Conservation (phyloP, 1,139 yeast genomes). For the Spencermartinsiella ligniputridi region DNA sequence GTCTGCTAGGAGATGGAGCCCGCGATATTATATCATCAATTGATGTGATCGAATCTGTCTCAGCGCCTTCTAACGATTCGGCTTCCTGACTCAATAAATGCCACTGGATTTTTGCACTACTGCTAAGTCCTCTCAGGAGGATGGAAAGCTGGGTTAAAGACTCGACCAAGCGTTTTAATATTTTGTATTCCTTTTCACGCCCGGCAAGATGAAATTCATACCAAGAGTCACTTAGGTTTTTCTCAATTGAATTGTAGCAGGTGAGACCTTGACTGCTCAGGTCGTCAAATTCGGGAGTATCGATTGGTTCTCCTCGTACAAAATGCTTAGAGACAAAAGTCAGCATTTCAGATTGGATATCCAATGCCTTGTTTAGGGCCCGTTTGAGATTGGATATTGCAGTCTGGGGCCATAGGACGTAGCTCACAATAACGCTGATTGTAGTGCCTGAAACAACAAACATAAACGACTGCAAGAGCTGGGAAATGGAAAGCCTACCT, state of each 20-base stretch:
- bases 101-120: conserved; percentile 67
- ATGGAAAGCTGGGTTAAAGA: conserved; percentile 51
- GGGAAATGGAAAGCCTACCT: conserved; percentile 53
- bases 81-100: conserved; percentile 40
- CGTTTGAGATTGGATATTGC: conserved; percentile 48
- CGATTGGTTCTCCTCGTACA: conserved; percentile 47
- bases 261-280: conserved; percentile 39
- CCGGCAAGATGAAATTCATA: conserved; percentile 58
- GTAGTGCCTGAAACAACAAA: conserved; percentile 62
- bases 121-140: conserved; percentile 62
- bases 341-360: conserved; percentile 50
- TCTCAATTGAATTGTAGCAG: conserved; percentile 40
- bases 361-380: conserved; percentile 50
- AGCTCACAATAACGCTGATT: conserved; percentile 57
- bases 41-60: background rate
- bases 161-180: conserved; percentile 45
- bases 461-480: conserved; percentile 51
- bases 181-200: conserved; percentile 47
- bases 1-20: background rate
- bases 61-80: background rate
- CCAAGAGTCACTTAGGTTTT: conserved; percentile 54
- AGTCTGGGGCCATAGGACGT: conserved; percentile 58
- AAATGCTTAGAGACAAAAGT: conserved; percentile 51
- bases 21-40: background rate
- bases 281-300: conserved; percentile 24